A percentile compares a stretch with the other conserved stretches of the same genome.
phyloP scores from a whole-genome alignment of 495 filamentous ascomycete species.

The Cercophora newfieldiana region DNA sequence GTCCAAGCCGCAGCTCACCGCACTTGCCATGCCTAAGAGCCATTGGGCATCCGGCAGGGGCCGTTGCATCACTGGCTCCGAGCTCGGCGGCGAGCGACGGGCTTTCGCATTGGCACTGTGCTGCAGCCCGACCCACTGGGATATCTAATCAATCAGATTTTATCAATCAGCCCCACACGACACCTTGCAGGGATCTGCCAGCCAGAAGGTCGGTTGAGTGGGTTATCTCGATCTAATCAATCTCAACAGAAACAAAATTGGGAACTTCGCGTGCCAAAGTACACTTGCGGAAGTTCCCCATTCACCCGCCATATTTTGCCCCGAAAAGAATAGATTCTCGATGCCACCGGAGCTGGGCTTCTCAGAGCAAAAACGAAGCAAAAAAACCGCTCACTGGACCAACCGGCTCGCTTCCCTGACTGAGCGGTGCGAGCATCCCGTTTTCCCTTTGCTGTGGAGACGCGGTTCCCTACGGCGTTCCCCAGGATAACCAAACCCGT shows the following conservation, averaged over 20 bases:
- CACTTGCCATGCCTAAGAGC: neutral
- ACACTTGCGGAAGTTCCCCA: neutral
- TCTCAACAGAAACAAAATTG: neutral
- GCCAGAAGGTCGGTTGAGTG: neutral
- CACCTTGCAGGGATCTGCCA: neutral
- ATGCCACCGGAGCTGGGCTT: neutral
- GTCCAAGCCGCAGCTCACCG: neutral
- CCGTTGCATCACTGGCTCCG: constrained; percentile 7
- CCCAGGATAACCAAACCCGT: neutral
- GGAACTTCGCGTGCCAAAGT: neutral
- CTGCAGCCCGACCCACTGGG: constrained; percentile 15
- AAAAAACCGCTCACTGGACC: no score
- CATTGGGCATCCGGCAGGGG: neutral
- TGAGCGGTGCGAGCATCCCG: neutral
- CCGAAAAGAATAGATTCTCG: neutral
- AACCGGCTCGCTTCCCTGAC: neutral
- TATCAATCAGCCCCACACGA: constrained; percentile 37
- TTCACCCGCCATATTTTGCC: neutral
- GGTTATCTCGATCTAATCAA: constrained; percentile 1
- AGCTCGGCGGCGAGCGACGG: constrained; percentile 8
- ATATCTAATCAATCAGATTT: constrained; percentile 30
- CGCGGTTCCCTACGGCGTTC: no score
- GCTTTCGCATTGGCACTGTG: neutral
- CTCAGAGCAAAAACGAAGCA: neutral
- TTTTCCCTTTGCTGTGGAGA: neutral